Conservation (phyloP, 140 eudicot species). For the Artemisia princeps region DNA sequence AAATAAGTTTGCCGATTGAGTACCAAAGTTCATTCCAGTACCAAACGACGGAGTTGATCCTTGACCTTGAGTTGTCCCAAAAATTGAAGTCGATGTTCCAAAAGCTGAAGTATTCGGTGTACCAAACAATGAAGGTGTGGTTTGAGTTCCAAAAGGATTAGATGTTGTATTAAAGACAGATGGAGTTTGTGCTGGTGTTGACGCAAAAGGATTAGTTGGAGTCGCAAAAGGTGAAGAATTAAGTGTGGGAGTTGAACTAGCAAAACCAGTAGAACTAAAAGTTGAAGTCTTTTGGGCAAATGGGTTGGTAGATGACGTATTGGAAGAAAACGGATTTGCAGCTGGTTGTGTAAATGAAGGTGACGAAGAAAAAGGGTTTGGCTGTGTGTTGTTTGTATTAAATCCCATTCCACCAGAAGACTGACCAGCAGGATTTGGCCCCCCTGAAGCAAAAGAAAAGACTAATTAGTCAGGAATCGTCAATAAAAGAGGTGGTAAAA, state of each 20-base stretch:
- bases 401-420: constrained; percentile 44
- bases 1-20: constrained; percentile 70
- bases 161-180: constrained; percentile 32
- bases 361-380: constrained; percentile 53
- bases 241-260: constrained; percentile 43
- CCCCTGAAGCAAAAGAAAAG: constrained; percentile 40
- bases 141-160: constrained; percentile 46
- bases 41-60: constrained; percentile 52
- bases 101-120: constrained; percentile 49
- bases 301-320: constrained; percentile 52
- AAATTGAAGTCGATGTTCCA: constrained; percentile 55
- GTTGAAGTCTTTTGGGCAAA: constrained; percentile 44
- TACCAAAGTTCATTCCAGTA: constrained; percentile 55
- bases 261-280: constrained; percentile 32
- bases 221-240: constrained; percentile 60
- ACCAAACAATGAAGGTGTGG: constrained; percentile 51
- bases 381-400: constrained; percentile 39
- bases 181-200: constrained; percentile 16
- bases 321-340: constrained; percentile 60
- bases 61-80: constrained; percentile 57
- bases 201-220: constrained; percentile 48
- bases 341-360: constrained; percentile 60
- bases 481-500: too few species aligned
- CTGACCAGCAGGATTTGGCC: constrained; percentile 79
- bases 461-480: not conserved